A percentile compares a stretch with the other conserved stretches of the same genome.
Conservation (phyloP, 371 early-diverging fungal genomes). For the Mortierella sp. region DNA sequence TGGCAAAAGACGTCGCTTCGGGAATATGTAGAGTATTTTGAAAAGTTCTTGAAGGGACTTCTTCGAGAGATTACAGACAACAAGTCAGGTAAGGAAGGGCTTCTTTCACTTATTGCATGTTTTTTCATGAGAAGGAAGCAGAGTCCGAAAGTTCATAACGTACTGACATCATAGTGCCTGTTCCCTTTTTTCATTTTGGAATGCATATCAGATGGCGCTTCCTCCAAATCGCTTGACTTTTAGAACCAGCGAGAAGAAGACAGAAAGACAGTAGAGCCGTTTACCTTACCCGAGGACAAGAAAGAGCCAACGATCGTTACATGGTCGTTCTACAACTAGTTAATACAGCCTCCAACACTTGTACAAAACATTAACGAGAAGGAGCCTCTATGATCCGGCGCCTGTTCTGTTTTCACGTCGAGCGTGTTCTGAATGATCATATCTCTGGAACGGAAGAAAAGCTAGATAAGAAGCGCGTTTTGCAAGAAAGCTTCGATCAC, state of each 20-base stretch:
- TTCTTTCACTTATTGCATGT: neutral
- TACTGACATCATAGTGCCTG: neutral
- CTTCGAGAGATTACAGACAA: slow-evolving; percentile 57
- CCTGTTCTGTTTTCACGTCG: too few species aligned
- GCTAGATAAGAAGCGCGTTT: too few species aligned
- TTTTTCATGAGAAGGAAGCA: neutral
- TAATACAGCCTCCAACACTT: too few species aligned
- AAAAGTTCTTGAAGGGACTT: slow-evolving; percentile 72
- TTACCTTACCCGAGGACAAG: too few species aligned
- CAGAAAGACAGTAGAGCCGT: neutral
- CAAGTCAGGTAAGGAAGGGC: slow-evolving; percentile 59
- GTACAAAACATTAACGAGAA: too few species aligned
- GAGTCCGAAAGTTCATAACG: neutral
- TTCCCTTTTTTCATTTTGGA: neutral
- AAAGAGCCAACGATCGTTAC: neutral
- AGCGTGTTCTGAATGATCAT: too few species aligned
- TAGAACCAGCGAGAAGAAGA: neutral
- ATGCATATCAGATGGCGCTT: neutral
- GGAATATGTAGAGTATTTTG: slow-evolving; percentile 76
- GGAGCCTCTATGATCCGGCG: too few species aligned
- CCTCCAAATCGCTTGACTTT: slow-evolving; percentile 33
- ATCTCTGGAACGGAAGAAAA: too few species aligned
- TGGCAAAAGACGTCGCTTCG: slow-evolving; percentile 73
- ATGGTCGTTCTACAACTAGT: too few species aligned
- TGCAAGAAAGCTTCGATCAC: too few species aligned